phyloP scores from a whole-genome alignment of 2,329 filamentous ascomycete genomes.

The Grosmannia huntii region DNA sequence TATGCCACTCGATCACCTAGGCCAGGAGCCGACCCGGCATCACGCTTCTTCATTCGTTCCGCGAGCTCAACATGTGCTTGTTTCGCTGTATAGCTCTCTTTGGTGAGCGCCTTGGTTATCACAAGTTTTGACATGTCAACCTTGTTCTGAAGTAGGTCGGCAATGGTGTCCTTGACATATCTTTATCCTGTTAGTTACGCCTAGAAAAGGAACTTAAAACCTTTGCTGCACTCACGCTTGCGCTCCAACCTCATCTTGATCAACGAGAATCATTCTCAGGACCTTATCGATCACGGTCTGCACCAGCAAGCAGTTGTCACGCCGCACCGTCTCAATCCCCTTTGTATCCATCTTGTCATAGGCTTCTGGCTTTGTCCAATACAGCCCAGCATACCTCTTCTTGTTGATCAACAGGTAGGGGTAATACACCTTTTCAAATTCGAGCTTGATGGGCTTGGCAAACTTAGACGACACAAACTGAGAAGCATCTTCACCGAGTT shows the following conservation, averaged over 20 bases:
- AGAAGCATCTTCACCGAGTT: constrained; percentile 84
- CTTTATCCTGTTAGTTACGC: constrained; percentile 35
- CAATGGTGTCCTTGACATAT: constrained; percentile 93
- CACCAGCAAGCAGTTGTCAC: constrained; percentile 91
- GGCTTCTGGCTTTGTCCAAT: constrained; percentile 89
- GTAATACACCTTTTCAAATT: constrained; percentile 99
- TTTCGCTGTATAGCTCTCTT: constrained; percentile 78
- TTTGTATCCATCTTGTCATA: constrained; percentile 99
- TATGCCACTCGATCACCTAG: constrained; percentile 95
- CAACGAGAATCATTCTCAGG: constrained; percentile 87
- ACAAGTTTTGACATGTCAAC: constrained; percentile 98
- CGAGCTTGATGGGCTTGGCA: constrained; percentile 91
- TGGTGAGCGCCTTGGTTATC: constrained; percentile 93
- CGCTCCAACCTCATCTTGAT: constrained; percentile 77
- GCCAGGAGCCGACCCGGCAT: constrained; percentile 82
- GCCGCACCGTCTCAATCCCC: constrained; percentile 92
- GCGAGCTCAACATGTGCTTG: constrained; percentile 95
- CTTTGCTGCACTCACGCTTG: constrained; percentile 61
- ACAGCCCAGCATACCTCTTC: constrained; percentile 96
- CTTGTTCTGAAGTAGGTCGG: constrained; percentile 91
- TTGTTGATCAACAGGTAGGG: constrained; percentile 99
- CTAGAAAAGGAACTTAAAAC: too few relatives aligned
- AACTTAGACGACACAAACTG: constrained; percentile 84
- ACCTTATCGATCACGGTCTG: constrained; percentile 98
- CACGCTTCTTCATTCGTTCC: constrained; percentile 92